Base-by-base conservation (phyloP, 2,329 filamentous ascomycete species). In the Aureobasidium lini region DNA sequence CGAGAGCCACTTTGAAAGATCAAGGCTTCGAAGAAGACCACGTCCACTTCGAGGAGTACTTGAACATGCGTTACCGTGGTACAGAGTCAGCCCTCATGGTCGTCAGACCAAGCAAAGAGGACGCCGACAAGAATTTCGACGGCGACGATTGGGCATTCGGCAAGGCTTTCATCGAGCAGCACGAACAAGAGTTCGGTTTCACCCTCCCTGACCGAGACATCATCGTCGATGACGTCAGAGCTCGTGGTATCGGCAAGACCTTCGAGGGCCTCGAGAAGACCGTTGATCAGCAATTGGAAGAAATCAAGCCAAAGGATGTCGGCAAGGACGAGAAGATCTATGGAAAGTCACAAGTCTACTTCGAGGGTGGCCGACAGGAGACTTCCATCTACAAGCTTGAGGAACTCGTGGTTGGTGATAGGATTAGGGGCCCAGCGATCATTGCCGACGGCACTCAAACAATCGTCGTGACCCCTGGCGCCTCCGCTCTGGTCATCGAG, bases 61-160 rank as follows among this genome's bases (percentile, higher is more conserved):
- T 97, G 60, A 96, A 96, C 70, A 91, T 96, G 86, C 81, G 92
- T 60, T 96, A 96, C 68, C 84, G 90, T 37, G 91, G 91, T 10
- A 96, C 91, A 0, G 91, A 96, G 70, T 95, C 90, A 7, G 89
- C 91, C 0, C 79, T 96, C 43, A 96, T 96, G 91, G 84, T 95
- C 49, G 76, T 94, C 64, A 90, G 87, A 71, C 90, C 91, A 0
- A 81, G 73, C 2, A 74, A 80, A 39, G 81, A 84, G 53, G 85
- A 89, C 60, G 79, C 79, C 0, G 75, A 83, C 61, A 79, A 80
- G 40, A 76, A 80, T 13, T 88, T 82, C 63, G 77, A 72, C 28
- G 85, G 84, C 6, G 83, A 89, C 58, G 82, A 86, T 8, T 95
- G 89, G 88, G 88, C 86, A 1, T 96, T 92, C 73, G 90, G 87